Evolutionary conservation across 257 asterid genomes (phyloP).

Genomic region (Anisodus tanguticus): DNA sequence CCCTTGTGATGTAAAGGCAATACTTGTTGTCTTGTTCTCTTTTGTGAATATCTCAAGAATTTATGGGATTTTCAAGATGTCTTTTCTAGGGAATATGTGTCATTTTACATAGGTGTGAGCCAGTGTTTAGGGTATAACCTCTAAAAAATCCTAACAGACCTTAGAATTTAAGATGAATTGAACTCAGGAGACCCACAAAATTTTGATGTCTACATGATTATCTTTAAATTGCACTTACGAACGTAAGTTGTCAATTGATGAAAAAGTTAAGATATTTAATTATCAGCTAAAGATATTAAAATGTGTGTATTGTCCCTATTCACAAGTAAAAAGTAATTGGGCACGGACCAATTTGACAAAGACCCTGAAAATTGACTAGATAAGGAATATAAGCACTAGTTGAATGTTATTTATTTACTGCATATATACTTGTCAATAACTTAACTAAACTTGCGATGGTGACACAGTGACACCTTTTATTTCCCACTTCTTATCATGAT

Average conservation of each 20-base stretch:
- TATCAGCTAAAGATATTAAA: not conserved
- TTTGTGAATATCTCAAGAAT: too few species aligned
- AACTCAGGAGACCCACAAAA: not conserved
- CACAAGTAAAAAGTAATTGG: not conserved
- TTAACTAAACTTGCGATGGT: conserved; percentile 6
- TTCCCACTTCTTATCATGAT: not conserved
- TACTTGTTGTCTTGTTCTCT: too few species aligned
- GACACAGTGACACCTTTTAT: not conserved
- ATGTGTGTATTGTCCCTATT: not conserved
- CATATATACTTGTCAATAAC: conserved; percentile 22
- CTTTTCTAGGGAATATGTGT: too few species aligned
- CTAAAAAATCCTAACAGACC: too few species aligned
- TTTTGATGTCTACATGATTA: not conserved
- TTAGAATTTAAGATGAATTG: too few species aligned
- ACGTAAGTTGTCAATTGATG: conserved; percentile 11
- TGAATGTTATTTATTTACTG: not conserved
- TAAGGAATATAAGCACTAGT: not conserved
- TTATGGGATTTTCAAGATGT: too few species aligned
- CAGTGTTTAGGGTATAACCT: too few species aligned
- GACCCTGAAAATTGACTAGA: not conserved
- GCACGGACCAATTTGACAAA: conserved; percentile 1
- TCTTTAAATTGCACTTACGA: not conserved
- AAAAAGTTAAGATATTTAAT: not conserved
- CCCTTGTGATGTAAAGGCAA: too few species aligned
- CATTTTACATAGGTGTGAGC: too few species aligned